Evolutionary conservation across 2,329 filamentous ascomycete species (phyloP).

Genomic region (Fusarium stilboides): DNA sequence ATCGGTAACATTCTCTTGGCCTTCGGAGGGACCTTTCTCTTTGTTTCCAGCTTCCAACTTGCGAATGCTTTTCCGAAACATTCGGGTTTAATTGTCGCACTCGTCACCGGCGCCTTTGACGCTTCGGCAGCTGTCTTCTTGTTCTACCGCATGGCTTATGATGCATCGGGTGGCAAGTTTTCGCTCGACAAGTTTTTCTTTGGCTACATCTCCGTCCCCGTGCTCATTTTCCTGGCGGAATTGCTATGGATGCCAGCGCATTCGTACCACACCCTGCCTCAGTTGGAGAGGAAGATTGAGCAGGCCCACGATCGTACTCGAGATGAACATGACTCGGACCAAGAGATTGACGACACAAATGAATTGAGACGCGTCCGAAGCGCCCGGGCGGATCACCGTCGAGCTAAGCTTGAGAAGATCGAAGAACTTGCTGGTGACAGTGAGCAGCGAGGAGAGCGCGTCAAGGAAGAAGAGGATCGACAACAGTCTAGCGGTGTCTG

Average conservation of each 20-base stretch:
- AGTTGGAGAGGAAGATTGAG: constrained; percentile 59
- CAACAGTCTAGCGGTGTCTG: constrained; percentile 76
- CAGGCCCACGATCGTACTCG: constrained; percentile 54
- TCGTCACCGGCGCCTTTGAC: constrained; percentile 86
- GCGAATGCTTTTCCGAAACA: constrained; percentile 84
- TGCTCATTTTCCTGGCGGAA: constrained; percentile 57
- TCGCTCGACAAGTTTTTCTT: constrained; percentile 60
- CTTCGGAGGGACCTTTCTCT: constrained; percentile 83
- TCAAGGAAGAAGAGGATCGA: constrained; percentile 70
- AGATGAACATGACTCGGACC: constrained; percentile 68
- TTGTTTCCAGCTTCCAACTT: constrained; percentile 85
- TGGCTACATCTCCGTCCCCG: constrained; percentile 56
- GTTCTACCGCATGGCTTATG: constrained; percentile 79
- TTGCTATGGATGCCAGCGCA: constrained; percentile 57
- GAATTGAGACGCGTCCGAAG: constrained; percentile 61
- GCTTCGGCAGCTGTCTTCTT: constrained; percentile 84
- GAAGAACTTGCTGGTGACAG: constrained; percentile 72
- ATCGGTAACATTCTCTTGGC: constrained; percentile 81
- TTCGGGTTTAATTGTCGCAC: constrained; percentile 81
- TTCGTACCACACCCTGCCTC: constrained; percentile 57
- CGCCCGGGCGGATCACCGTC: constrained; percentile 65
- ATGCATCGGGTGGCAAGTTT: constrained; percentile 63
- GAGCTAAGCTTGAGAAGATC: constrained; percentile 73
- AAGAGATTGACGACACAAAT: constrained; percentile 64
- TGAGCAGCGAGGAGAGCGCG: constrained; percentile 69